Evolutionary conservation across 768 basidiomycete genomes (phyloP), one percentile per base, ranked within the genome.

Genomic region (Tricholomella constricta): DNA sequence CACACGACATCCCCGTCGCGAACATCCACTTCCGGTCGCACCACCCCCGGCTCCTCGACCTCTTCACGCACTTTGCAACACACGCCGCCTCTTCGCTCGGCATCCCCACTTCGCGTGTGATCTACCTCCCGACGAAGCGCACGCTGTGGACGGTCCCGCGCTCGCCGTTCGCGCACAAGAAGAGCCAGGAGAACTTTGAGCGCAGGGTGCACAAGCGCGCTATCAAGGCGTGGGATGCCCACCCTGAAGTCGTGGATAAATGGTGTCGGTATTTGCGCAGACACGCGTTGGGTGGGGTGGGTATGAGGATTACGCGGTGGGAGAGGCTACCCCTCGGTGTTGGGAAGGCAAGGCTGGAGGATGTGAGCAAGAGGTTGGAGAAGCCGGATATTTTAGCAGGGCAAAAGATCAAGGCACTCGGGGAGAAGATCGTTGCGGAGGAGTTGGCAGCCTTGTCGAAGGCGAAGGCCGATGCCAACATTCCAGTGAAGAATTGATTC

Each of bases 101-200:
- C 15, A 90, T 96, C 38, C 92, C 94, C 1, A 76, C 80, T 29
- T 86, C 91, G 2, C 76, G 78, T 15, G 77, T 85, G 10, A 77
- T 78, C 12, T 70, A 72, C 4, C 81, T 96, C 0, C 94, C 93
- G 0, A 91, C 81, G 2, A 77, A 86, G 58, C 87, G 90, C 40
- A 76, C 80, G 4, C 73, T 97, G 9, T 92, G 91, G 86, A 97
- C 96, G 0, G 94, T 97, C 15, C 78, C 80, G 8, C 82, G 87
- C 31, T 81, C 84, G 3, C 95, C 96, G 9, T 98, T 98, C 65
- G 86, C 83, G 5, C 88, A 95, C 69, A 98, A 98, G 66, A 97
- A 96, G 71, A 75, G 81, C 15, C 94, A 98, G 70, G 94, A 98
- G 75, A 98, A 98, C 71, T 98, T 96, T 67, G 88, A 94, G 67